Conservation (phyloP, 2,329 filamentous ascomycete genomes). For the Colletotrichum sp. region DNA sequence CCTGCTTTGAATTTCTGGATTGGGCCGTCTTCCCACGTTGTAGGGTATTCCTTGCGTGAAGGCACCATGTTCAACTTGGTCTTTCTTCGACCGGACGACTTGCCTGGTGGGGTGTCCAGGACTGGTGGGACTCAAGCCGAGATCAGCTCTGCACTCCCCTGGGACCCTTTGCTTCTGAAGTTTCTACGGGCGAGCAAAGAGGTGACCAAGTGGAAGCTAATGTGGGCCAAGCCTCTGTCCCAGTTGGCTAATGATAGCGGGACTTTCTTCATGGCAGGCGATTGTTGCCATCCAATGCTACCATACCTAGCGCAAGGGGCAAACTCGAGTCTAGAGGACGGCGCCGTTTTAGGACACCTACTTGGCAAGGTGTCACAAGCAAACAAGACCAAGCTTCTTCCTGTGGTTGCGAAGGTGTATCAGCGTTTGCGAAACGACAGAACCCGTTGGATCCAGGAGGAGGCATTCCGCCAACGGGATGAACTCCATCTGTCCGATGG, state of each 20-base stretch:
- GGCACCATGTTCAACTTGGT: conserved; percentile 48
- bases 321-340: neutral
- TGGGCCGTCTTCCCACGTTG: conserved; percentile 54
- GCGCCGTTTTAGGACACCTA: conserved; percentile 13
- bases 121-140: conserved; percentile 53
- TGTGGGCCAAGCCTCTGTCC: conserved; percentile 41
- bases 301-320: conserved; percentile 53
- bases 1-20: conserved; percentile 60
- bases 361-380: neutral
- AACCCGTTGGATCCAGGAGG: neutral
- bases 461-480: conserved; percentile 5
- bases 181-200: conserved; percentile 35
- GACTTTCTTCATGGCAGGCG: conserved; percentile 45
- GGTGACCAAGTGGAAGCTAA: conserved; percentile 51
- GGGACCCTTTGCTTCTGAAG: conserved; percentile 38
- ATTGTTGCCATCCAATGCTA: conserved; percentile 50
- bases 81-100: neutral
- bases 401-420: neutral
- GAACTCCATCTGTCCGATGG: conserved; percentile 7
- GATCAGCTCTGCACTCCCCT: conserved; percentile 25
- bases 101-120: conserved; percentile 42
- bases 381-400: neutral
- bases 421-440: conserved; percentile 1
- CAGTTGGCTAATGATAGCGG: conserved; percentile 43
- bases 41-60: conserved; percentile 48